Conservation (phyloP, 345 rosid species). For the Bruguiera gymnorhiza region DNA sequence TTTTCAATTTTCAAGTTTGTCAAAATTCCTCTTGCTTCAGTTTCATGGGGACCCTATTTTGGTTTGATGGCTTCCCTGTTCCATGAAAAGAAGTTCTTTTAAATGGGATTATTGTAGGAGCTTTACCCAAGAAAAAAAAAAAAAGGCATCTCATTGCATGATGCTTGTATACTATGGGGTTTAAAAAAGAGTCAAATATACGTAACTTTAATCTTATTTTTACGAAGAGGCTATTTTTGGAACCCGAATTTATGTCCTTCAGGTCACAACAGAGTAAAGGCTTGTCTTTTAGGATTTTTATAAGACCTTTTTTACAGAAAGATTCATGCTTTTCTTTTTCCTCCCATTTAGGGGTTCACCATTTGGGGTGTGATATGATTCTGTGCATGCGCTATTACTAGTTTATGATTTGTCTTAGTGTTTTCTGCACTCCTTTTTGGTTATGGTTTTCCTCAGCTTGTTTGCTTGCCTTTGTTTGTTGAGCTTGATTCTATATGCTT, state of each 20-base stretch:
- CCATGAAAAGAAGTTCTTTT: conserved; percentile 2
- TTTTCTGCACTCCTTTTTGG: not conserved
- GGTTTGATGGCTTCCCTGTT: conserved; percentile 17
- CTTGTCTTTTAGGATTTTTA: too few species aligned
- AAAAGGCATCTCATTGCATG: too few species aligned
- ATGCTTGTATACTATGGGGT: too few species aligned
- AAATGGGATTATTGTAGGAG: not conserved
- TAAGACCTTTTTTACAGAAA: not conserved
- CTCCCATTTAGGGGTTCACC: conserved; percentile 4
- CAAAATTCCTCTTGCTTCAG: too few species aligned
- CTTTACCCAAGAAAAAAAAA: too few species aligned
- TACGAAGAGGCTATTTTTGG: too few species aligned
- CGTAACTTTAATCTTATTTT: too few species aligned
- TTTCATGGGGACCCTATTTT: not conserved
- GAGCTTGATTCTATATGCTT: too few species aligned
- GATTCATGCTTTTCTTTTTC: not conserved
- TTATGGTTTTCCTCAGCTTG: not conserved
- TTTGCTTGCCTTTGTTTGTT: conserved; percentile 5
- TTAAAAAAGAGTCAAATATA: too few species aligned
- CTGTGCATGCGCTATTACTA: not conserved
- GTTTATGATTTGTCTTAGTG: not conserved
- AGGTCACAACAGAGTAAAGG: too few species aligned
- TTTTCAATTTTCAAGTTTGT: not conserved
- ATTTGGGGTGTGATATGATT: not conserved
- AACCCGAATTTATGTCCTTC: too few species aligned